Conservation (phyloP, 108 stramenopile genomes). For the Aurantiochytrium sp. region DNA sequence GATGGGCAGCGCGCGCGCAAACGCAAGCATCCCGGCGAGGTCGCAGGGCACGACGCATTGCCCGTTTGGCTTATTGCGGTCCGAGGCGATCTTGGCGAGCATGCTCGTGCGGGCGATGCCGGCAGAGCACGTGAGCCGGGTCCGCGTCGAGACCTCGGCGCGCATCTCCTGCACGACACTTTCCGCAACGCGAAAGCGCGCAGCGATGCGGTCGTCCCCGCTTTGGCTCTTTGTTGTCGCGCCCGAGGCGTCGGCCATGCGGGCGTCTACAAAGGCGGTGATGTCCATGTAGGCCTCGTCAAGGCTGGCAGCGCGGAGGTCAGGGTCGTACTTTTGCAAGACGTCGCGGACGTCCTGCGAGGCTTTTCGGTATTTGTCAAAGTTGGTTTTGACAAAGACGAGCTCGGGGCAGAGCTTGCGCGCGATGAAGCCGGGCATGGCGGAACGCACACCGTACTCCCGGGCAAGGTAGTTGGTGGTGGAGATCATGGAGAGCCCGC, state of each 20-base stretch:
- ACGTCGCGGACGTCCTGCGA: constrained; percentile 65
- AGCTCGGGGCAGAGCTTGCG: constrained; percentile 54
- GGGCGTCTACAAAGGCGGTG: constrained; percentile 57
- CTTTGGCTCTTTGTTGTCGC: background rate
- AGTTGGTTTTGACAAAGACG: constrained; percentile 67
- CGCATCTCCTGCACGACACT: constrained; percentile 67
- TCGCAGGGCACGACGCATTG: constrained; percentile 73
- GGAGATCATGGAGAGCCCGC: constrained; percentile 72
- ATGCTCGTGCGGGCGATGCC: constrained; percentile 80
- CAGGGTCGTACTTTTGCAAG: constrained; percentile 80
- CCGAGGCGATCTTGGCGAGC: constrained; percentile 86
- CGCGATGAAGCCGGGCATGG: constrained; percentile 95
- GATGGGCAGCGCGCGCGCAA: constrained; percentile 62
- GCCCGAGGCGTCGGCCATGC: background rate
- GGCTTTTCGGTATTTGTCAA: constrained; percentile 70
- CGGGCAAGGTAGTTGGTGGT: constrained; percentile 90
- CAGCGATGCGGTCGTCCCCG: background rate
- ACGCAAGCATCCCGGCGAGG: constrained; percentile 59
- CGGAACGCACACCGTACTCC: constrained; percentile 85
- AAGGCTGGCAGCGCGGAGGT: constrained; percentile 63
- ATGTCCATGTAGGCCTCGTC: constrained; percentile 93
- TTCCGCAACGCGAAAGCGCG: background rate
- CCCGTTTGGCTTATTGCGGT: constrained; percentile 91
- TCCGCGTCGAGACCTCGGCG: constrained; percentile 55
- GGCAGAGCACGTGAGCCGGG: constrained; percentile 83